Conservation (phyloP, 352 stramenopile species). For the Phytopythium cucurbitacearum region DNA sequence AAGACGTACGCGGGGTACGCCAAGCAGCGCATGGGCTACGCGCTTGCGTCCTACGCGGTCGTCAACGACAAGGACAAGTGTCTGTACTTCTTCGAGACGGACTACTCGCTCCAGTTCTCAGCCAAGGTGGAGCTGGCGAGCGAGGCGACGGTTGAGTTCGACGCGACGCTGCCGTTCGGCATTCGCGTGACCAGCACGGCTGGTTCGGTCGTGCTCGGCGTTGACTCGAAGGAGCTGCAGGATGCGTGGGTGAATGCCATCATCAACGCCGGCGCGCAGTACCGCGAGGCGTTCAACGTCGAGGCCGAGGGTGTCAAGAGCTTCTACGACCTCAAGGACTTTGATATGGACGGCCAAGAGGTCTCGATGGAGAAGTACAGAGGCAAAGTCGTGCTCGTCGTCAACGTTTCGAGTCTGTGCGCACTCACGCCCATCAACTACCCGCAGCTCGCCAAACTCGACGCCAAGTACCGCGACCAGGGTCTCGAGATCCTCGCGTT, state of each 20-base stretch:
- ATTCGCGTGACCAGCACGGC: slow-evolving; percentile 21
- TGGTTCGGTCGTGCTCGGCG: slow-evolving; percentile 14
- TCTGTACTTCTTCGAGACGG: slow-evolving; percentile 41
- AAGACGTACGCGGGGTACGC: slow-evolving; percentile 9
- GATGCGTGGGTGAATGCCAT: slow-evolving; percentile 5
- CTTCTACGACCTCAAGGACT: slow-evolving; percentile 67
- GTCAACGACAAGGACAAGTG: slow-evolving; percentile 39
- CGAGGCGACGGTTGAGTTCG: slow-evolving; percentile 8
- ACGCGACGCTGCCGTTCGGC: slow-evolving; percentile 14
- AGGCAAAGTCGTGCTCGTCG: slow-evolving; percentile 43
- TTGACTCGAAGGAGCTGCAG: slow-evolving; percentile 11
- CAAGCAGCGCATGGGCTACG: slow-evolving; percentile 22
- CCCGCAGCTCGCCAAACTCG: slow-evolving; percentile 58
- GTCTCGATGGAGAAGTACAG: slow-evolving; percentile 48
- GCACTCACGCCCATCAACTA: slow-evolving; percentile 72
- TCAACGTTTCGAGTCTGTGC: slow-evolving; percentile 72
- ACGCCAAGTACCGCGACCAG: slow-evolving; percentile 42
- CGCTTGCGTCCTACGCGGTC: slow-evolving; percentile 24
- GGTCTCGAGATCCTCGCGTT: slow-evolving; percentile 62
- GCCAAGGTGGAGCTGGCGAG: slow-evolving; percentile 11
- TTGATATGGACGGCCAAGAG: slow-evolving; percentile 43
- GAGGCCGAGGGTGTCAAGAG: slow-evolving; percentile 22
- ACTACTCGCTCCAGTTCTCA: slow-evolving; percentile 30
- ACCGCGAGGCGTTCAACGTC: slow-evolving; percentile 8
- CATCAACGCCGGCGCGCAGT: slow-evolving; percentile 14